phyloP scores from a whole-genome alignment of 2,329 filamentous ascomycete species.

The Immersiporthe knoxdaviesiana region DNA sequence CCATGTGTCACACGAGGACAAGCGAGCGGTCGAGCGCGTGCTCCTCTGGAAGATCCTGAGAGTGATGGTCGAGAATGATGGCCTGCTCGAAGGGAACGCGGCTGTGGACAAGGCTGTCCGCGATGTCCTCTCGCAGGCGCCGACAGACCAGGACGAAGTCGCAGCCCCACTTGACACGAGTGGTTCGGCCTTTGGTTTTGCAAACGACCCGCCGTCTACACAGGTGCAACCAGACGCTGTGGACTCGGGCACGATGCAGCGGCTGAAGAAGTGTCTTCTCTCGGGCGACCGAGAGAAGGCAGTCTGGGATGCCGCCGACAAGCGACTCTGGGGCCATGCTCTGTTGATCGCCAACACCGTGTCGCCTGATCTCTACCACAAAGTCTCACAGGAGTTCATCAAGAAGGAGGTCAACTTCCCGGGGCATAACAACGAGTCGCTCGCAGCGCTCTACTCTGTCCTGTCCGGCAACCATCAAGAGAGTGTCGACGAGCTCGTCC shows the following conservation, averaged over 20 bases:
- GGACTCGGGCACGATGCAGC: constrained; percentile 70
- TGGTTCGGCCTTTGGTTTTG: constrained; percentile 30
- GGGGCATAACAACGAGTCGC: constrained; percentile 78
- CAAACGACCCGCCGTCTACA: constrained; percentile 33
- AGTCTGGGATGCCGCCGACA: constrained; percentile 91
- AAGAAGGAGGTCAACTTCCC: constrained; percentile 88
- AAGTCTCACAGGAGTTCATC: constrained; percentile 93
- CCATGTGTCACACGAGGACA: constrained; percentile 62
- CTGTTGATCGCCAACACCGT: constrained; percentile 82
- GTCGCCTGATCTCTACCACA: constrained; percentile 84
- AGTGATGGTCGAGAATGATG: constrained; percentile 84
- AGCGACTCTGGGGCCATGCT: constrained; percentile 93
- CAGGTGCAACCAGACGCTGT: constrained; percentile 59
- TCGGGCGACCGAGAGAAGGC: constrained; percentile 86
- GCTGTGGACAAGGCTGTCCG: constrained; percentile 76
- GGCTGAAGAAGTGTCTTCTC: constrained; percentile 73
- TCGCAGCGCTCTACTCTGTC: constrained; percentile 91
- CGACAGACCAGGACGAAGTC: constrained; percentile 39
- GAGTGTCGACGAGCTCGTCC: constrained; percentile 93
- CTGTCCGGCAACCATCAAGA: constrained; percentile 94
- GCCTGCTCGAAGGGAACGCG: constrained; percentile 72
- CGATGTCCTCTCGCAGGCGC: constrained; percentile 69
- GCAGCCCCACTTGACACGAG: constrained; percentile 32
- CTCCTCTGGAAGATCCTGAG: constrained; percentile 86
- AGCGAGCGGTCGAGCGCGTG: constrained; percentile 76